phyloP scores from a whole-genome alignment of 306 rosid genomes.

The Cicer judaicum region DNA sequence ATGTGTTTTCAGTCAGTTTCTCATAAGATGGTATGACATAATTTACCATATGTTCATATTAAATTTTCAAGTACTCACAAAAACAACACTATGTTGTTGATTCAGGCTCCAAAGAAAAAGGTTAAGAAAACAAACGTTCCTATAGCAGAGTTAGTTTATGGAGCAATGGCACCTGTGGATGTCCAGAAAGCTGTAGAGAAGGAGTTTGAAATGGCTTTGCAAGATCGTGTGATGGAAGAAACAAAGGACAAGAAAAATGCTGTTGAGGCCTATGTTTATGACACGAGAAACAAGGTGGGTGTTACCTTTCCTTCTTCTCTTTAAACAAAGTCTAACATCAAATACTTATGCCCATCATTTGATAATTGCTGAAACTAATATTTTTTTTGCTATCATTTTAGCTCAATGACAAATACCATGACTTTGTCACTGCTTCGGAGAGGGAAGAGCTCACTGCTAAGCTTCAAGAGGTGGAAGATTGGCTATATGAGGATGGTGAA shows the following conservation, averaged over 20 bases:
- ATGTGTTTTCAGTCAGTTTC: neutral
- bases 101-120: conserved; percentile 82
- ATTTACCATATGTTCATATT: neutral
- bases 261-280: conserved; percentile 94
- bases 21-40: neutral
- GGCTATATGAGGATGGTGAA: conserved; percentile 95
- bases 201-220: conserved; percentile 98
- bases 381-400: conserved; percentile 43
- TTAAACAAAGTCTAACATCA: neutral
- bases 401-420: conserved; percentile 82
- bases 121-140: conserved; percentile 78
- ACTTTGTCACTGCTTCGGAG: conserved; percentile 74
- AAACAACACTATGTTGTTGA: conserved; percentile 41
- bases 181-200: conserved; percentile 84
- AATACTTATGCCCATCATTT: conserved; percentile 13
- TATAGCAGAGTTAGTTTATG: conserved; percentile 73
- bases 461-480: conserved; percentile 90
- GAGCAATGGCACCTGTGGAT: conserved; percentile 67
- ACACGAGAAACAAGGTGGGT: conserved; percentile 92
- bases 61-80: neutral
- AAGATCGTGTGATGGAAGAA: conserved; percentile 97
- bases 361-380: conserved; percentile 24
- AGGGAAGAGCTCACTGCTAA: conserved; percentile 65
- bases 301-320: conserved; percentile 4
- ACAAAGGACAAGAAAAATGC: conserved; percentile 96